These are phyloP conservation scores for Citrus australasica DNA, from an alignment of 345 rosid genomes.

Conservation along the genomic window DNA sequence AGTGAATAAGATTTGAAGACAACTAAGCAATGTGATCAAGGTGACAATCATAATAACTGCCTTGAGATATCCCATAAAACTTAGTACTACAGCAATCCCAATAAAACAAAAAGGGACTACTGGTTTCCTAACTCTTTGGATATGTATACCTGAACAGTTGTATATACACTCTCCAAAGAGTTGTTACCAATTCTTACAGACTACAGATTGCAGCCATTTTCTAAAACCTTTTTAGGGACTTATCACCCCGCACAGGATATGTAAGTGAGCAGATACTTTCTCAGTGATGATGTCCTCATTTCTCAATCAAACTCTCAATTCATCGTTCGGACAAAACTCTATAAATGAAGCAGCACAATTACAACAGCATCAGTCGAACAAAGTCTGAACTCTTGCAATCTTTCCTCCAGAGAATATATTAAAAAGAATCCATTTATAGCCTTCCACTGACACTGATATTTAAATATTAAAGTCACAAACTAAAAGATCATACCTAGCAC, in stretches of 20 bases:
- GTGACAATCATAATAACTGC: background rate
- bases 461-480: background rate
- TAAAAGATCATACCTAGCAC: background rate
- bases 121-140: background rate
- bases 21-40: background rate
- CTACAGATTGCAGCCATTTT: background rate
- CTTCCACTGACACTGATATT: background rate
- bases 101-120: background rate
- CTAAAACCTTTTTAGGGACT: background rate
- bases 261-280: background rate
- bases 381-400: background rate
- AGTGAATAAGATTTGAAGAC: background rate
- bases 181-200: background rate
- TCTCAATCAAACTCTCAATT: background rate
- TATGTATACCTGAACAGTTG: background rate
- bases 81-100: background rate
- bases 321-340: background rate
- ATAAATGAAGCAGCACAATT: background rate
- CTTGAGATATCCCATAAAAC: background rate
- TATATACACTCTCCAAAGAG: background rate
- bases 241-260: background rate
- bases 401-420: background rate
- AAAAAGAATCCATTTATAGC: background rate
- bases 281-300: background rate
- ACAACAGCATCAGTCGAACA: background rate